Percentiles rank a stretch among this genome's conserved stretches.
These are phyloP conservation scores for Haplosporangium sp. DNA, from an alignment of 371 early-diverging fungal genomes.

Conservation along the genomic window DNA sequence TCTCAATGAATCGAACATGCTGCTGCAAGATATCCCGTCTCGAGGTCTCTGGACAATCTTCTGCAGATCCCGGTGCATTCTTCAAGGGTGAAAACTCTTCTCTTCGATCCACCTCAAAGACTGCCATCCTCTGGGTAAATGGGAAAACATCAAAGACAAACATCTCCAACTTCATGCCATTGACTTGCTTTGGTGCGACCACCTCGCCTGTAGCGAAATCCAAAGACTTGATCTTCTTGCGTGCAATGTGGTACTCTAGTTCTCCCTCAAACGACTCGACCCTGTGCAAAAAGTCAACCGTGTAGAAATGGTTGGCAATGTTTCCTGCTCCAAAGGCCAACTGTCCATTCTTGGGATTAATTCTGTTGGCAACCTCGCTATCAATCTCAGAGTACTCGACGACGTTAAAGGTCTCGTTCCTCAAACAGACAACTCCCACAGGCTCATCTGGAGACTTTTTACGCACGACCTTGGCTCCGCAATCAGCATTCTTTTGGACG, in stretches of 20 bases:
- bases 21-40: slow-evolving; percentile 89
- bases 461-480: slow-evolving; percentile 94
- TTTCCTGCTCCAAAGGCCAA: slow-evolving; percentile 93
- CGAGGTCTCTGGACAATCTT: slow-evolving; percentile 94
- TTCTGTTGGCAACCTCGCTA: slow-evolving; percentile 74
- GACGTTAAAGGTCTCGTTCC: slow-evolving; percentile 85
- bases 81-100: slow-evolving; percentile 98
- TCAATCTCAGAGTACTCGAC: slow-evolving; percentile 97
- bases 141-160: slow-evolving; percentile 93
- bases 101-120: slow-evolving; percentile 89
- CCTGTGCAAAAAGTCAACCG: slow-evolving; percentile 88
- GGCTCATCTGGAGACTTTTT: slow-evolving; percentile 89
- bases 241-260: slow-evolving; percentile 95
- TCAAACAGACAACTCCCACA: slow-evolving; percentile 94
- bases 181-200: slow-evolving; percentile 82
- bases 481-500: slow-evolving; percentile 85
- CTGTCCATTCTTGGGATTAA: slow-evolving; percentile 70
- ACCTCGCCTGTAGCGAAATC: slow-evolving; percentile 82
- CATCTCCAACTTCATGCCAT: slow-evolving; percentile 97
- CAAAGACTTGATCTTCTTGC: slow-evolving; percentile 95
- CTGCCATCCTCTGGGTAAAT: slow-evolving; percentile 86
- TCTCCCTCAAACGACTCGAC: slow-evolving; percentile 83
- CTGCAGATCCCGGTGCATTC: slow-evolving; percentile 92
- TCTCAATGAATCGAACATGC: slow-evolving; percentile 85
- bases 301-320: slow-evolving; percentile 98